A percentile compares a stretch with the other conserved stretches of the same genome.
Evolutionary conservation across 1,284 basidiomycete genomes (phyloP).

Genomic region (Rhizopogon hawkerae): DNA sequence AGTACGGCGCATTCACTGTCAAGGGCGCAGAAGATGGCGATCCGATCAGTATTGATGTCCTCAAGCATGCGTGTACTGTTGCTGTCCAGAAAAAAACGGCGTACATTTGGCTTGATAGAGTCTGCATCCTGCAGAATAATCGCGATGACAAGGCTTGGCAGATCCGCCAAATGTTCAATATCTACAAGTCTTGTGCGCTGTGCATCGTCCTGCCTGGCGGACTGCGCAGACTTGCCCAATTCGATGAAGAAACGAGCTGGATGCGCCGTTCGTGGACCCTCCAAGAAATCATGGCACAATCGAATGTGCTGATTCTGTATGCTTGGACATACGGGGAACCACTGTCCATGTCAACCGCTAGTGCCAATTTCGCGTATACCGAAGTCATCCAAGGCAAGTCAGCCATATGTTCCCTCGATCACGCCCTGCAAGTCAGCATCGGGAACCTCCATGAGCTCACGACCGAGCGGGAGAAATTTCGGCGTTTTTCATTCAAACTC

Average conservation of each 20-base stretch:
- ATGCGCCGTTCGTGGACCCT: conserved; percentile 9
- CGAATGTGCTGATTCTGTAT: neutral
- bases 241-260: conserved; percentile 6
- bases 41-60: neutral
- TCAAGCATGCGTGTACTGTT: neutral
- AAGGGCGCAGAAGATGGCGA: neutral
- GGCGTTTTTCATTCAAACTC: neutral
- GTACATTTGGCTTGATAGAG: conserved; percentile 9
- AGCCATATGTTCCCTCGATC: neutral
- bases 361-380: neutral
- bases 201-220: conserved; percentile 10
- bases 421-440: neutral
- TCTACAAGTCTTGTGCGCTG: conserved; percentile 4
- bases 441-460: neutral
- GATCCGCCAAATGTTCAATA: conserved; percentile 7
- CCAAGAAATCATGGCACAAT: conserved; percentile 6
- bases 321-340: neutral
- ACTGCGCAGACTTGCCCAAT: conserved; percentile 1
- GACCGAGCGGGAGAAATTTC: neutral
- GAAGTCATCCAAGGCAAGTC: neutral
- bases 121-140: conserved; percentile 8
- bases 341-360: neutral
- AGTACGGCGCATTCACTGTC: neutral
- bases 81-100: neutral
- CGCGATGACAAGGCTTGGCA: conserved; percentile 8